These are phyloP conservation scores for Elsinoe ampelina DNA, from an alignment of 2,329 filamentous ascomycete species.

Conservation along the genomic window DNA sequence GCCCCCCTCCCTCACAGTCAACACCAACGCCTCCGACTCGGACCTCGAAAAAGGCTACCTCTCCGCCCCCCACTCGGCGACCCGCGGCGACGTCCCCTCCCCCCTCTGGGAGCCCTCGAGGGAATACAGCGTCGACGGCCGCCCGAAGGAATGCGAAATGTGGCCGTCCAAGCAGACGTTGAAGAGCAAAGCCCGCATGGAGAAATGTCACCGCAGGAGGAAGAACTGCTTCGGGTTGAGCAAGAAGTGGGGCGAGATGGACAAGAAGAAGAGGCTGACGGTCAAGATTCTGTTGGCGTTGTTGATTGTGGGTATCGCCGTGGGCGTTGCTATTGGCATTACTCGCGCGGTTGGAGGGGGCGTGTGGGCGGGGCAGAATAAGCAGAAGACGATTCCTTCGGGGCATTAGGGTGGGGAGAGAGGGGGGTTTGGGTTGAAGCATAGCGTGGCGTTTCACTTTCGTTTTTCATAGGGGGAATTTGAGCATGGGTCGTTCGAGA, in stretches of 20 bases:
- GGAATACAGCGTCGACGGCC: conserved; percentile 19
- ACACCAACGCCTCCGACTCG: conserved; percentile 19
- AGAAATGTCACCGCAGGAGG: conserved; percentile 22
- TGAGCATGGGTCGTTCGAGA: not conserved
- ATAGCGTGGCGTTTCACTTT: conserved; percentile 7
- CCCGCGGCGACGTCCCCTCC: conserved; percentile 26
- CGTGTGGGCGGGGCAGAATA: conserved; percentile 34
- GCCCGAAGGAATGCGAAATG: conserved; percentile 42
- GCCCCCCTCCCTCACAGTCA: conserved; percentile 11
- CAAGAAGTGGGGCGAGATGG: conserved; percentile 30
- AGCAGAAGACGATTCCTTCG: conserved; percentile 22
- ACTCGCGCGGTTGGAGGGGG: conserved; percentile 40
- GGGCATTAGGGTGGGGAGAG: not conserved
- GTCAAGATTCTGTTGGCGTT: conserved; percentile 38
- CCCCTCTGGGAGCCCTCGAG: conserved; percentile 21
- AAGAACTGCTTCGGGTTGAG: conserved; percentile 28
- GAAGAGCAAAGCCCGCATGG: conserved; percentile 27
- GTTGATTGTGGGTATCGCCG: conserved; percentile 37
- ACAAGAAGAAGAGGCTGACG: conserved; percentile 36
- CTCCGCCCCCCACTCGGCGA: conserved; percentile 20
- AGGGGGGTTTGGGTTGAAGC: not conserved
- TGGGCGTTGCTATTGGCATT: conserved; percentile 41
- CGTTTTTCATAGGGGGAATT: not conserved
- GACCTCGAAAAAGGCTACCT: conserved; percentile 34
- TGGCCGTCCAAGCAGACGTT: conserved; percentile 42